Base-by-base conservation (phyloP, 164 flowering plant species). In the Aristolochia fimbriata region DNA sequence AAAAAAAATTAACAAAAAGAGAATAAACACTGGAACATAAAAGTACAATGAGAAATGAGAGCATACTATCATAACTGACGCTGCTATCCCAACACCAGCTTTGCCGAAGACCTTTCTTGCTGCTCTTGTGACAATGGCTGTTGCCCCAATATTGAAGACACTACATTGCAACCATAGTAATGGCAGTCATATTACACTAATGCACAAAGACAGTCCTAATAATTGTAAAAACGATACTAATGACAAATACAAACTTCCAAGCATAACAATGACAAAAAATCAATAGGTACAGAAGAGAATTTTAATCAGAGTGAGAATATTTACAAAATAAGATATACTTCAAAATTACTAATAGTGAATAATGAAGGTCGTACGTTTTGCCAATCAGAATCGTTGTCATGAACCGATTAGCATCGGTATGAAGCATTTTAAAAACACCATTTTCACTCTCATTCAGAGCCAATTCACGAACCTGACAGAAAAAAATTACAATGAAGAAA, bases 41-140 rank as follows among this genome's bases (percentile, higher is more conserved):
- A 3, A 37, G 11, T 37, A 10, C 16, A 37, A 15, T 27, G 14
- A 25, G 9, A 25, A 4, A 31, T 22, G 41, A 45, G 27, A 24
- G 76, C 91, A 60, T 77, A 93, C 99, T 31, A 97, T 91, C 99
- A 94, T 94, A 46, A 94, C 88, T 72, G 96, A 97, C 62, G 99
- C 91, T 64, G 99, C 99, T 54, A 96, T 96, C 71, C 82, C 83
- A 63, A 94, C 78, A 72, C 99, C 99, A 72, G 96, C 99, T 80
- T 94, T 96, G 64, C 99, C 99, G 84, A 86, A 94, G 62, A 83
- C 73, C 58, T 89, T 73, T 51, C 96, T 94, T 58, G 99, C 97
- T 55, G 99, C 95, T 46, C 91, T 89, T n/a, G 99, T 94, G 65
- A 91, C 99, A 60, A 91, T 61, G 61, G 99, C 99, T 74, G 99